Evolutionary conservation across 805 yeast genomes (phyloP).

Genomic region (Pichia paraexigua): DNA sequence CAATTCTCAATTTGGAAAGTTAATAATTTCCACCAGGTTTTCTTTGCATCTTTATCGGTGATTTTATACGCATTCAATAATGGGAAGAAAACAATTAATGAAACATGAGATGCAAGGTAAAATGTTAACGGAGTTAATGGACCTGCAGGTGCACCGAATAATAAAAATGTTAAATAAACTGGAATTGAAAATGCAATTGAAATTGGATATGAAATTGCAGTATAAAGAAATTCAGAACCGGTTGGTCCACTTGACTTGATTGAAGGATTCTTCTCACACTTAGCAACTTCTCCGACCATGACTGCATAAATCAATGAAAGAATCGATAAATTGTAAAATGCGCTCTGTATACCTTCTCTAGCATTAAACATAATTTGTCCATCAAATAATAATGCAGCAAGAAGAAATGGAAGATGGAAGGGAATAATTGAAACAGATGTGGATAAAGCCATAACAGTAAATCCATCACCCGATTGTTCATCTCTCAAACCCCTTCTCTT

Average conservation of each 20-base stretch:
- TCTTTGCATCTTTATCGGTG: slow-evolving; percentile 23
- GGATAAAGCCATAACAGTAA: slow-evolving; percentile 1
- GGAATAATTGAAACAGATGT: slow-evolving; percentile 22
- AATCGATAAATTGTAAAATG: slow-evolving; percentile 8
- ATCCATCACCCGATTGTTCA: background rate
- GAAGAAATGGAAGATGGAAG: slow-evolving; percentile 23
- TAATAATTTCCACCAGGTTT: slow-evolving; percentile 22
- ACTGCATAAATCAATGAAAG: slow-evolving; percentile 10
- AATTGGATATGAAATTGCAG: slow-evolving; percentile 10
- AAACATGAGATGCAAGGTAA: slow-evolving; percentile 13
- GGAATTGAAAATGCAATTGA: slow-evolving; percentile 19
- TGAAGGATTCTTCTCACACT: slow-evolving; percentile 14
- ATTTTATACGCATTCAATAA: slow-evolving; percentile 37
- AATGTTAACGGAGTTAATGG: slow-evolving; percentile 11
- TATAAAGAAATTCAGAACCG: slow-evolving; percentile 10
- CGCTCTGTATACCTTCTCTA: slow-evolving; percentile 8
- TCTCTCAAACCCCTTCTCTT: slow-evolving; percentile 2
- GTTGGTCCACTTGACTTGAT: slow-evolving; percentile 13
- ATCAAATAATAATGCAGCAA: slow-evolving; percentile 24
- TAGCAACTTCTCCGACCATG: slow-evolving; percentile 21
- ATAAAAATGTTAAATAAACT: slow-evolving; percentile 21
- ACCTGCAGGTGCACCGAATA: slow-evolving; percentile 20
- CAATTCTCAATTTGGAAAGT: slow-evolving; percentile 26
- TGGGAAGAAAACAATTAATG: slow-evolving; percentile 15
- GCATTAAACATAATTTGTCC: slow-evolving; percentile 28